Conservation (phyloP, 2,329 filamentous ascomycete genomes). For the Penicillium sp. region DNA sequence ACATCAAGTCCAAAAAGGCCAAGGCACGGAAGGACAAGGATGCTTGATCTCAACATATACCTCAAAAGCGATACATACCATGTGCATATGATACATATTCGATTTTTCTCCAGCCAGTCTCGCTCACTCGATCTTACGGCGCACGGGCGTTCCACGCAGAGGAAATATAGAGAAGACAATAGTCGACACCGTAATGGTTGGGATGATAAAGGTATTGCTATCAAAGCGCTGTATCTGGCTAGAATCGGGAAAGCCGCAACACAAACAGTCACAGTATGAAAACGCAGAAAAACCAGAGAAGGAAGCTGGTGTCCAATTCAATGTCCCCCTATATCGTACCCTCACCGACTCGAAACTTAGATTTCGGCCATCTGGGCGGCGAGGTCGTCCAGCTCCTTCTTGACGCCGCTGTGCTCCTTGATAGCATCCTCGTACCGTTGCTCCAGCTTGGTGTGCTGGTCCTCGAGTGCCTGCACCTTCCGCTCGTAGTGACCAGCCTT, state of each 20-base stretch:
- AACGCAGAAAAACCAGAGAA: constrained; percentile 29
- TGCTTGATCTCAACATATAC: not conserved
- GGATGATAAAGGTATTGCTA: constrained; percentile 20
- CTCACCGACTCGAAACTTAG: constrained; percentile 54
- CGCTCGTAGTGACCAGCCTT: constrained; percentile 99
- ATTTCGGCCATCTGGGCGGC: constrained; percentile 91
- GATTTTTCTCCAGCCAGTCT: not conserved
- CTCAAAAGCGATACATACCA: constrained; percentile 1
- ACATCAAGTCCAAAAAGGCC: constrained; percentile 71
- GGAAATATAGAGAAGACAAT: constrained; percentile 15
- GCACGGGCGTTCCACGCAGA: not conserved
- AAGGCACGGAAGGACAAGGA: constrained; percentile 50
- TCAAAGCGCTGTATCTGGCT: constrained; percentile 20
- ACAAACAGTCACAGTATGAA: constrained; percentile 30
- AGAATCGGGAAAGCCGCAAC: constrained; percentile 21
- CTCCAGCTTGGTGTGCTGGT: constrained; percentile 92
- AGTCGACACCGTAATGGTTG: constrained; percentile 17
- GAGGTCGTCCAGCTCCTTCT: constrained; percentile 91
- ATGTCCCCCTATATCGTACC: constrained; percentile 31
- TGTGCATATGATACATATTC: constrained; percentile 6
- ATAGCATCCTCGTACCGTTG: constrained; percentile 96
- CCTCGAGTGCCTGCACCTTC: constrained; percentile 96
- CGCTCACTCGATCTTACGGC: constrained; percentile 4
- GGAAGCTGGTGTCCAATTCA: constrained; percentile 29
- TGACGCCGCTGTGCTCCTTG: constrained; percentile 78